Evolutionary conservation across 176 grass and related monocot genomes (phyloP), one percentile per base, ranked within the genome.

Genomic region (Eleusine indica): DNA sequence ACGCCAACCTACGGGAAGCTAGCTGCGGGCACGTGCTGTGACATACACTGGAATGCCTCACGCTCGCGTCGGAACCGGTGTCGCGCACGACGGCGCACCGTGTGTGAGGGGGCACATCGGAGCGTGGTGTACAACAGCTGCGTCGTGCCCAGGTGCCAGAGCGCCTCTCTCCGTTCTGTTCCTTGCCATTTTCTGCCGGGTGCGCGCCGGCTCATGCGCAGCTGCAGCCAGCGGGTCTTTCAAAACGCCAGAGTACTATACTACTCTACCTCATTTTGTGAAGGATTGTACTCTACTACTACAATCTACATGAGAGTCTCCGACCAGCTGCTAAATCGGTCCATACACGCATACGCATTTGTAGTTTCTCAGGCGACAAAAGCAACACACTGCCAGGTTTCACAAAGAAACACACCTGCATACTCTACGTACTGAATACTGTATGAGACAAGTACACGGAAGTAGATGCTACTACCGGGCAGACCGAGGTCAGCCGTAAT

Each of bases 1-100:
- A 11, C 85, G 48, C 78, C 71, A 70, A 51, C 52, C 64, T 76
- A 29, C 70, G 49, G 5, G 44, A 6, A 46, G 78, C 71, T 49
- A 69, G 14, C 25, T 25, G 25, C 25, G 25, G 25, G 25, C 25
- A 25, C 25, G 25, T 25, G 25, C 25, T 25, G 25, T 25, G 25
- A 25, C 25, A 25, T 25, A 25, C 25, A 25, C 25, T 25, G 25
- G 25, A 25, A 25, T 25, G 25, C 25, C 25, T 25, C 25, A 57
- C 54, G 15, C 54, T 57, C 54, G 54, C 6, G 6, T 61, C 57
- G 25, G 57, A 61, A 61, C 21, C 21, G 2, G 57, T 60, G 57
- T 9, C 18, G 21, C 57, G 5, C 57, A 60, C 32, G 32, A 1
- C 58, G 44, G 44, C 11, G 44, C 44, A 47, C 44, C 44, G 44